Evolutionary conservation across 495 filamentous ascomycete genomes (phyloP), one percentile per base, ranked within the genome.

Genomic region (Tuber calosporum): DNA sequence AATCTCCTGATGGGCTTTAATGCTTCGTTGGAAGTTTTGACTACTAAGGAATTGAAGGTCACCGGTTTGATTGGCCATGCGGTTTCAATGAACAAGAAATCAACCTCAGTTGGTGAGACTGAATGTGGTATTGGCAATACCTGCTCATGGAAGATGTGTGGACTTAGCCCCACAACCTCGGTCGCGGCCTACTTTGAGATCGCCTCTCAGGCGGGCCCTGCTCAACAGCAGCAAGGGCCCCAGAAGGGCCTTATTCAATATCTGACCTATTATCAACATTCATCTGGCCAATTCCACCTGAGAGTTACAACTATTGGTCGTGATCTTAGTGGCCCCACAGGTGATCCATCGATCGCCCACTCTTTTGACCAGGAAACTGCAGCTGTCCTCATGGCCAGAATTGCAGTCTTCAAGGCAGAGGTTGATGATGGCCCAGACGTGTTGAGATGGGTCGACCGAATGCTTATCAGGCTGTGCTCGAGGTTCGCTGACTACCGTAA

Each of bases 131-230:
- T 98, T 79, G 96, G 96, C 80, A 98, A 98, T 81, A 99, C 96
- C 9, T 98, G 96, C 84, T 94, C 93, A 2, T 99, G 96, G 96
- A 99, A 98, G 84, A 97, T 99, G 93, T 98, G 95, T 80, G 93
- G 92, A 73, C 97, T 99, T 75, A 93, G 97, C 79, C 96, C 96
- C 40, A 90, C 89, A 69, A 89, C 95, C 39, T 97, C 93, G 79
- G 97, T 97, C 77, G 96, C 93, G 69, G 87, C 98, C 74, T 99
- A 98, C 85, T 99, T 97, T 77, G 96, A 99, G 81, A 95, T 98
- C 81, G 94, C 96, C 67, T 93, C 91, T 81, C 96, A 99, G 84
- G 93, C 91, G 58, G 93, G 93, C 26, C 91, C 95, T 34, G 86
- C 92, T 43, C 91, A 93, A 78, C 90, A 94, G 80, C 91, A 93